Evolutionary conservation across 202 grass and related monocot genomes (phyloP), one percentile per base, ranked within the genome.

Genomic region (Dendrocalamus latiflorus): DNA sequence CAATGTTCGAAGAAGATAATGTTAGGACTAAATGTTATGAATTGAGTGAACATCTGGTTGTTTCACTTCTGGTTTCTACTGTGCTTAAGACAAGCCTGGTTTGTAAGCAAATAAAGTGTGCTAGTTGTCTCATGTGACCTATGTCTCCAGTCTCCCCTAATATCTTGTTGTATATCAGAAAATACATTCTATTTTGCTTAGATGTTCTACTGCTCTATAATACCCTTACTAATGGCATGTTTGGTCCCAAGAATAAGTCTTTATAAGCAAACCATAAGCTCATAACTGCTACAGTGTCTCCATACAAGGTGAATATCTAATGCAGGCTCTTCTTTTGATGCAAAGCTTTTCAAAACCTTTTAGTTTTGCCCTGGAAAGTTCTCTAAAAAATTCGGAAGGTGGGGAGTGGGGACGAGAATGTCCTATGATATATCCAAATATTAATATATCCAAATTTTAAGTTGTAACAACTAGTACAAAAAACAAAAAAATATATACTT

Each of bases 261-360:
- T 85, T 15, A 87, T 69, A 81, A 62, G 50, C 18, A 80, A 74
- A 57, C 17, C 34, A 66, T 39, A 37, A 37, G 63, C 8, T 58
- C 50, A 70, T 42, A 28, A 70, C 65, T 56, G 20, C 9, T 70
- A 57, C 11, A 44, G 34, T 81, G 24, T 33, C 16, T 44, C 24
- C 78, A 42, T 34, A 36, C 56, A 13, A 45, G 78, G 66, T 71
- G 78, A 71, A 81, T 60, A 81, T 45, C 67, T 81, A 72, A 22
- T 70, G 17, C 41, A 24, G 4, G 7, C 59, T 20, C 14, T 63
- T 61, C 9, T 36, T 74, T 74, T 65, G 44, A 51, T 74, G 79
- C 17, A 64, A 83, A 38, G 14, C 20, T 33, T 49, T 51, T 0
- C 11, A 71, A 71, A 50, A 48, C 45, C 13, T 48, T 48, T 48